Evolutionary conservation across 129 eudicot genomes (phyloP), one percentile per base, ranked within the genome.

Genomic region (Arctium lappa): DNA sequence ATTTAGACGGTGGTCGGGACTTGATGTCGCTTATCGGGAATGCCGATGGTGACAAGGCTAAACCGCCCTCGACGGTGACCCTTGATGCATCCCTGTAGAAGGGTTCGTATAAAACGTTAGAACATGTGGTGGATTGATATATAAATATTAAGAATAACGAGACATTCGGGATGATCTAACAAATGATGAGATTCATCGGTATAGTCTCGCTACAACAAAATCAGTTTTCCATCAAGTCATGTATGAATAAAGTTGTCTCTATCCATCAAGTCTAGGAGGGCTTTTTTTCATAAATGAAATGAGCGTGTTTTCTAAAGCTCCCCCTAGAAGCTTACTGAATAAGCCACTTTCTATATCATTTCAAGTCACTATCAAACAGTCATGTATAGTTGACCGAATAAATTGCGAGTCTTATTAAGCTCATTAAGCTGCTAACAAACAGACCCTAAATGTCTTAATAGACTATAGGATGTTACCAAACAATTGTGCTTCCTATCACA

Each of bases 81-180:
- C 85, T 80, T 71, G 90, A 89, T 29, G 93, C 85, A 15, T 79
- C 83, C 90, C 97, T 93, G 91, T 46, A 72, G 33, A 86, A 22
- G 30, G 62, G 13, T 65, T 76, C 36, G 82, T n/a, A 30, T 30
- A 69, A 56, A 78, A 77, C 6, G 76, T 76, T 2, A 56, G 9
- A 50, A 10, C 11, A 1, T 50, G 4, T 2, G 56, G 56, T 46
- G 56, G 56, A 46, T 46, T 46, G 56, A 46, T 46, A 10, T 2
- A 46, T 18, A 30, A 13, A 40, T 70, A 22, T 8, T 6, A 39
- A 6, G 27, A 72, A 32, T 29, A 30, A 16, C 46, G 18, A 16
- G 65, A 33, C 50, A 15, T 39, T 31, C 1, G 31, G 32, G 60
- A 36, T 37, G 36, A 10, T 36, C 63, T 4, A 65, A 72, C 75